phyloP scores from a whole-genome alignment of 345 rosid genomes.

The Mangifera indica region DNA sequence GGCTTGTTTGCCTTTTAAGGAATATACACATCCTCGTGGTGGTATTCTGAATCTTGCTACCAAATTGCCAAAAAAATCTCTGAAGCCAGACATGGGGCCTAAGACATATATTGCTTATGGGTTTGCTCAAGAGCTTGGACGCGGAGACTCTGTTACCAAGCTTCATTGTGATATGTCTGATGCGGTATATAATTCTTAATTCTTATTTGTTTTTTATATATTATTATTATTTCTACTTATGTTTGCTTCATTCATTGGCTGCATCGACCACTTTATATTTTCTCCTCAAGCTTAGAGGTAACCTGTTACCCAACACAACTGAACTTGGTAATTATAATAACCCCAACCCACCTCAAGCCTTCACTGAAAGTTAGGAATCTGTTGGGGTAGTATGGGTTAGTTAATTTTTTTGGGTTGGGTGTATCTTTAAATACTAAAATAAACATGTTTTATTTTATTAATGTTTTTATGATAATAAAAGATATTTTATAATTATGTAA shows the following conservation, averaged over 20 bases:
- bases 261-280: not conserved
- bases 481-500: too few relatives aligned
- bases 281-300: not conserved
- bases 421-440: too few relatives aligned
- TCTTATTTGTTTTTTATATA: not conserved
- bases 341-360: too few relatives aligned
- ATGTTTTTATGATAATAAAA: too few relatives aligned
- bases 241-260: not conserved
- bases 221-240: not conserved
- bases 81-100: constrained; percentile 88
- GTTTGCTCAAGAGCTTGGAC: constrained; percentile 61
- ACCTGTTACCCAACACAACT: too few relatives aligned
- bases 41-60: constrained; percentile 65
- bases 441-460: too few relatives aligned
- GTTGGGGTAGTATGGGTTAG: too few relatives aligned
- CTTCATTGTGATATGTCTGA: constrained; percentile 91
- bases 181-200: constrained; percentile 49
- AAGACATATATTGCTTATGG: constrained; percentile 83
- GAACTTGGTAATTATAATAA: too few relatives aligned
- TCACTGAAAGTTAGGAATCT: too few relatives aligned
- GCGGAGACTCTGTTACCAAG: constrained; percentile 88
- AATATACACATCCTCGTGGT: constrained; percentile 61
- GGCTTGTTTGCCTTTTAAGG: constrained; percentile 64
- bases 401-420: too few relatives aligned
- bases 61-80: constrained; percentile 45